A percentile compares a stretch with the other conserved stretches of the same genome.
phyloP scores from a whole-genome alignment of 1,139 yeast species.

The Candida gigantensis region DNA sequence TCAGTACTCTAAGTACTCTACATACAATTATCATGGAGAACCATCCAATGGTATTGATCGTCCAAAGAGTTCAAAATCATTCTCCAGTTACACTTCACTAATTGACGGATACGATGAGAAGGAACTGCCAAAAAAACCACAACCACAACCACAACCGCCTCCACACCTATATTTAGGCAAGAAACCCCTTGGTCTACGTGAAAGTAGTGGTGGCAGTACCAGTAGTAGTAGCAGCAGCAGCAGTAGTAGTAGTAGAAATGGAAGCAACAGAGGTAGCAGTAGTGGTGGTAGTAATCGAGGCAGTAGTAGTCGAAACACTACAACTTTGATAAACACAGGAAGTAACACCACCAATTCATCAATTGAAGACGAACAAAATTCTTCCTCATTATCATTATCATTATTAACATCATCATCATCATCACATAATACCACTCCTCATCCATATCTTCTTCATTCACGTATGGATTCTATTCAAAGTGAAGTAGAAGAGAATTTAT shows the following conservation, averaged over 20 bases:
- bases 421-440: not conserved
- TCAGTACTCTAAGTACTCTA: constrained; percentile 15
- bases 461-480: constrained; percentile 7
- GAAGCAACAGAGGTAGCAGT: too few species aligned
- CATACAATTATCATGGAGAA: constrained; percentile 18
- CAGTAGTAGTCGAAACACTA: too few species aligned
- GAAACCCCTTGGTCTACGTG: too few species aligned
- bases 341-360: constrained; percentile 1
- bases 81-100: constrained; percentile 26
- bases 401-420: not conserved
- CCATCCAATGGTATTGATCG: constrained; percentile 4
- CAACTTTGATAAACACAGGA: too few species aligned
- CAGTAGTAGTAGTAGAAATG: not conserved
- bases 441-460: not conserved
- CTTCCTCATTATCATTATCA: too few species aligned
- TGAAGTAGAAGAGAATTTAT: constrained; percentile 6
- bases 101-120: constrained; percentile 23
- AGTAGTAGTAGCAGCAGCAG: constrained; percentile 2
- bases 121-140: not conserved
- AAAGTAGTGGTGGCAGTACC: not conserved
- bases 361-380: too few species aligned
- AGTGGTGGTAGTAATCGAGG: too few species aligned
- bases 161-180: too few species aligned
- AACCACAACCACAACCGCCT: too few species aligned
- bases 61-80: constrained; percentile 18